Conservation (phyloP, 2,329 filamentous ascomycete species). For the Cyphellophora europaea region DNA sequence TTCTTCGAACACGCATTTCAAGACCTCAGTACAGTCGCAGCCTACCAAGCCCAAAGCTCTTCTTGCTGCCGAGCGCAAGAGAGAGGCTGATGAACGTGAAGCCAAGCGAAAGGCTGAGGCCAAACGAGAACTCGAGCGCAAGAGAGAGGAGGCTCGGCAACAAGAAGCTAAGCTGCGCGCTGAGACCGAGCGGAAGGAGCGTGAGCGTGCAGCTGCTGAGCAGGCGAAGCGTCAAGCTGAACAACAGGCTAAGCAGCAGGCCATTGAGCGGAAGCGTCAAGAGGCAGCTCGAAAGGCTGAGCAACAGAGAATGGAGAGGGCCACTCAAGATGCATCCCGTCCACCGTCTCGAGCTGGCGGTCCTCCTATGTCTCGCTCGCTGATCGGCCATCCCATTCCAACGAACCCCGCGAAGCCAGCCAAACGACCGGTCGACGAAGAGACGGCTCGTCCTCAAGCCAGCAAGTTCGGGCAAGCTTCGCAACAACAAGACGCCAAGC, state of each 20-base stretch:
- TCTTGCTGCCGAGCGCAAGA: constrained; percentile 69
- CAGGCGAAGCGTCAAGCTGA: constrained; percentile 60
- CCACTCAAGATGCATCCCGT: constrained; percentile 31
- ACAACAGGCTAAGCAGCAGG: constrained; percentile 36
- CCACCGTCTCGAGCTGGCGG: constrained; percentile 40
- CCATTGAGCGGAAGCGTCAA: constrained; percentile 40
- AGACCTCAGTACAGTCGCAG: constrained; percentile 48
- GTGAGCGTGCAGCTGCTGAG: constrained; percentile 37
- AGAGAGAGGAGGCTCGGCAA: constrained; percentile 56
- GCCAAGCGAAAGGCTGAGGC: constrained; percentile 69
- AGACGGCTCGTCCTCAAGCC: constrained; percentile 41
- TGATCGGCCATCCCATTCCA: constrained; percentile 47
- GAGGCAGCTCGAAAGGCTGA: constrained; percentile 37
- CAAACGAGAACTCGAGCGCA: constrained; percentile 72
- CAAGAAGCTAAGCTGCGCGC: constrained; percentile 54
- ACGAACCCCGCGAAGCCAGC: constrained; percentile 60
- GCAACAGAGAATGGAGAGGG: constrained; percentile 27
- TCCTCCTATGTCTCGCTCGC: constrained; percentile 47
- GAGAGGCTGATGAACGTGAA: constrained; percentile 71
- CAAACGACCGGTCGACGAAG: constrained; percentile 60
- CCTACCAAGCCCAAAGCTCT: constrained; percentile 61
- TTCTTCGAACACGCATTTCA: constrained; percentile 47
- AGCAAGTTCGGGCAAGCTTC: constrained; percentile 38
- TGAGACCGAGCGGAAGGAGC: constrained; percentile 38
- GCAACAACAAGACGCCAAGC: constrained; percentile 66